Base-by-base conservation (phyloP, 2,329 filamentous ascomycete species). In the Didymella sp. region DNA sequence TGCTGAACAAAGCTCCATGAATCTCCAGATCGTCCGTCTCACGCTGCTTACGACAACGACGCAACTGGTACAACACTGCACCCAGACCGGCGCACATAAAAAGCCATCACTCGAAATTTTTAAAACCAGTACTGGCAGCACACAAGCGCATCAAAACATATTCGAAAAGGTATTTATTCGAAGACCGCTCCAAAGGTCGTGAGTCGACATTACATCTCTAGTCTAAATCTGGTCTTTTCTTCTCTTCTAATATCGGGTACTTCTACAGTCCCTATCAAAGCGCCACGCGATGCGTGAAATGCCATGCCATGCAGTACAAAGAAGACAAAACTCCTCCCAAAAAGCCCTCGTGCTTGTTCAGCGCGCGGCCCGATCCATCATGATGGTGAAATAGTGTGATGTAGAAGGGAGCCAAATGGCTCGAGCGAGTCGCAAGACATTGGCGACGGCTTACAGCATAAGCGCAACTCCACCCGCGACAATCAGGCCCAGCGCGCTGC, bases 401-500 rank as follows among this genome's bases (percentile, higher is more conserved):
- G 37, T 41, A 19, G 35, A 50, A 41, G 41, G n/a, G n/a, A 19
- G 44, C 48, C 38, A 42, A 43, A 5, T 33, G 46, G 46, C 44
- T 35, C 25, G 42, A 19, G 22, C 24, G n/a, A n/a, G n/a, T n/a
- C n/a, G n/a, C n/a, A n/a, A n/a, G n/a, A n/a, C n/a, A n/a, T n/a
- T n/a, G 11, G 11, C n/a, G 59, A 61, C 59, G 59, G 42, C 38
- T 55, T 45, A 56, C 22, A 56, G 30, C 42, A 73, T 67, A 51
- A 75, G 24, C 52, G 70, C 73, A 59, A 71, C 72, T 64, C 69
- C 73, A 6, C 72, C 73, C 41, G 64, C 66, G 28, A 73, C 50
- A 37, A 74, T 27, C 28, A 69, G 43, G n/a, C 68, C 71, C 35
- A 74, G 47, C 35, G 65, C 67, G 12, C 66, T 68, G 37, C 71